Evolutionary conservation across 2,329 filamentous ascomycete species (phyloP).

Genomic region (Ophiocordyceps sinensis): DNA sequence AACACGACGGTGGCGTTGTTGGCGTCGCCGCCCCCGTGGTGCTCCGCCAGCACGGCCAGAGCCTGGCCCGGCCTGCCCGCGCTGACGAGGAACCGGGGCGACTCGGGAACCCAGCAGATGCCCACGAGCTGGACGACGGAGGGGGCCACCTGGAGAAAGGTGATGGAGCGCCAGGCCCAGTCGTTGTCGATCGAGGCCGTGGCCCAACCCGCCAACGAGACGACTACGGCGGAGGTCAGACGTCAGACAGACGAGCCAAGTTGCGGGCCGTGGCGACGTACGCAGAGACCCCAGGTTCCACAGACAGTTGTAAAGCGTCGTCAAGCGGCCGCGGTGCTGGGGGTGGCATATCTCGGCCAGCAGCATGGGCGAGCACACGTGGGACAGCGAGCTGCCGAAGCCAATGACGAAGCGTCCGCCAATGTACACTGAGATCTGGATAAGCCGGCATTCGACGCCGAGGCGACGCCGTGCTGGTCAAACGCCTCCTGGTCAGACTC

Average conservation of each 20-base stretch:
- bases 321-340: conserved; percentile 51
- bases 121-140: conserved; percentile 48
- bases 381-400: conserved; percentile 51
- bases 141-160: conserved; percentile 47
- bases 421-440: conserved; percentile 16
- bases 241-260: neutral
- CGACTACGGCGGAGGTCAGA: conserved; percentile 18
- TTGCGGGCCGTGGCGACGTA: conserved; percentile 4
- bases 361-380: conserved; percentile 49
- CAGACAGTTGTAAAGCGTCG: conserved; percentile 52
- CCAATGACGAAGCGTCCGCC: conserved; percentile 31
- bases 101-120: conserved; percentile 56
- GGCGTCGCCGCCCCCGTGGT: conserved; percentile 46
- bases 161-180: conserved; percentile 55
- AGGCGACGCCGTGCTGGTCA: neutral
- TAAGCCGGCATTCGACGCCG: neutral
- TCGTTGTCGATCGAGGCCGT: conserved; percentile 41
- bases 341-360: conserved; percentile 54
- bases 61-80: conserved; percentile 51
- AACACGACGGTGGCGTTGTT: conserved; percentile 48
- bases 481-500: conserved; percentile 12
- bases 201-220: conserved; percentile 49
- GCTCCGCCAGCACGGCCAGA: conserved; percentile 43
- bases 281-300: conserved; percentile 46
- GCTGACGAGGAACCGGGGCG: conserved; percentile 48